Percentiles rank a stretch among this genome's conserved stretches.
Conservation (phyloP, 2,329 filamentous ascomycete genomes). For the Cercospora nicotianae region DNA sequence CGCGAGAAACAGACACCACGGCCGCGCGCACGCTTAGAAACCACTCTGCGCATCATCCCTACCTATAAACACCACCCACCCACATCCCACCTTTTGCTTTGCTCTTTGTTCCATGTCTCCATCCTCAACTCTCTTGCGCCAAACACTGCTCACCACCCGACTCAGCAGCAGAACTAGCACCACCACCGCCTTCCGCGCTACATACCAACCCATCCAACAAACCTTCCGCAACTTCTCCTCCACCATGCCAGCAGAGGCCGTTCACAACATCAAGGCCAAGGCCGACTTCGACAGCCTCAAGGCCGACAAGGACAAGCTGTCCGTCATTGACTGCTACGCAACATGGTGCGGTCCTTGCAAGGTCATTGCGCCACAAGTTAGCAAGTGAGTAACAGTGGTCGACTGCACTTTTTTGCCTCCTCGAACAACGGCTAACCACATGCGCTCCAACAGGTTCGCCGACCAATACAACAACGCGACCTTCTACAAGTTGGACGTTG, state of each 20-base stretch:
- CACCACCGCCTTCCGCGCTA: constrained; percentile 19
- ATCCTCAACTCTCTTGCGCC: constrained; percentile 34
- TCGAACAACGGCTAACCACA: background rate
- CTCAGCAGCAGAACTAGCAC: constrained; percentile 27
- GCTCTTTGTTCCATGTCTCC: constrained; percentile 42
- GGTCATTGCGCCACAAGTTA: constrained; percentile 76
- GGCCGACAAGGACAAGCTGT: constrained; percentile 55
- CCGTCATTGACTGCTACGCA: constrained; percentile 85
- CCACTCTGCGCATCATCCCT: background rate
- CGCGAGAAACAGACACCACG: background rate
- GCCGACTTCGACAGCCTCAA: constrained; percentile 60
- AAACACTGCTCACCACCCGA: constrained; percentile 47
- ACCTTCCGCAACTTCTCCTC: constrained; percentile 42
- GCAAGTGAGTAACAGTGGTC: constrained; percentile 40
- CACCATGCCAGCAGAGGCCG: constrained; percentile 46
- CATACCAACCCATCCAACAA: constrained; percentile 29
- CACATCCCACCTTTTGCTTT: background rate
- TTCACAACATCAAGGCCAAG: constrained; percentile 58
- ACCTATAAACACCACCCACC: constrained; percentile 11
- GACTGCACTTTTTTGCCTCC: constrained; percentile 13
- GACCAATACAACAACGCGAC: constrained; percentile 60
- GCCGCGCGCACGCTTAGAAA: background rate
- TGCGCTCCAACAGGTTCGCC: constrained; percentile 54
- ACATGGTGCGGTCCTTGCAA: constrained; percentile 96
- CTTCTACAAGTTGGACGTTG: constrained; percentile 92